These are phyloP conservation scores for Vitis rotundifolia DNA, from an alignment of 164 flowering plant genomes.

Conservation along the genomic window DNA sequence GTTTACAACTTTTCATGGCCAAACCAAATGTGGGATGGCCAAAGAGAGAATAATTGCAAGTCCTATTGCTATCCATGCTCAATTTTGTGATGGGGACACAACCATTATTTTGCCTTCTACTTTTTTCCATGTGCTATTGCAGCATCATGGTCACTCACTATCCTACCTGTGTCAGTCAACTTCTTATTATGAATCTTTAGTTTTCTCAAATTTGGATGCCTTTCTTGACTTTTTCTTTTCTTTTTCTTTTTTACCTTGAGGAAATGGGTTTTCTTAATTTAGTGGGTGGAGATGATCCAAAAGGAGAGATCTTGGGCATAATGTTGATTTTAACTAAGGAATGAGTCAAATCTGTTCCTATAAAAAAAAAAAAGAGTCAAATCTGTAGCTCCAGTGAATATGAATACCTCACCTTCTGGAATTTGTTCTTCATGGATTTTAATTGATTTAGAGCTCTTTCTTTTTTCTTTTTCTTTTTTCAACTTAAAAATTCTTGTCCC, in stretches of 20 bases:
- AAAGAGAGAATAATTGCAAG: neutral
- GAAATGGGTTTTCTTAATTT: no score
- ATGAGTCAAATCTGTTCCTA: no score
- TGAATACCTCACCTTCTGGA: neutral
- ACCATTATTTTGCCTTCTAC: neutral
- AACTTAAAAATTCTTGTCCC: no score
- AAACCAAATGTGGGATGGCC: neutral
- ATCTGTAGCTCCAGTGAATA: neutral
- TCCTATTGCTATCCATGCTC: neutral
- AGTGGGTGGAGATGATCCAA: neutral
- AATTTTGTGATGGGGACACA: neutral
- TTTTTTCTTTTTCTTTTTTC: no score
- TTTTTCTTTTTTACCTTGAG: neutral
- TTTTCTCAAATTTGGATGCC: no score
- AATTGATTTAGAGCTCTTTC: neutral
- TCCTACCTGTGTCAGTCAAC: no score
- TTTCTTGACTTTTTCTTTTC: neutral
- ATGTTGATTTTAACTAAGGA: neutral
- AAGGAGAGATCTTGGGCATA: neutral
- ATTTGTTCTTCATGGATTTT: neutral
- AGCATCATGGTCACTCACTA: neutral
- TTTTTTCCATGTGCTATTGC: neutral
- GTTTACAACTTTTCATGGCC: no score
- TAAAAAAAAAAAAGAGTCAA: no score
- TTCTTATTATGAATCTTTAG: no score